Percentiles rank a stretch among this genome's conserved stretches.
These are phyloP conservation scores for Pseudoneurospora amorphoporcata DNA, from an alignment of 495 filamentous ascomycete species.

Conservation along the genomic window DNA sequence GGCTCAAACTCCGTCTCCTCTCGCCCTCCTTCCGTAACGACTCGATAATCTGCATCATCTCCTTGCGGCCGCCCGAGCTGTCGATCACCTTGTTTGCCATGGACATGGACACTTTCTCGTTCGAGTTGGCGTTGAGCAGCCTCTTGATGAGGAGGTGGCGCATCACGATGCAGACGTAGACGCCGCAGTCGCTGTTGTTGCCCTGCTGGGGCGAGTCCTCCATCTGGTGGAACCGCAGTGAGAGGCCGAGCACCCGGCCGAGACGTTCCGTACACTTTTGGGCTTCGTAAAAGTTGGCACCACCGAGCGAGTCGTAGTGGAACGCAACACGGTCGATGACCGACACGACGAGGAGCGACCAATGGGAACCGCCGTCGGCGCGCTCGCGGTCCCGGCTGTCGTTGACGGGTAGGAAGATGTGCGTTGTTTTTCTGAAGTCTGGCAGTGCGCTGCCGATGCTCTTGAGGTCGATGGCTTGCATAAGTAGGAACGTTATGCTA, in stretches of 20 bases:
- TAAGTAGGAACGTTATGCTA: conserved; percentile 86
- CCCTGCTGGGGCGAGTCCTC: conserved; percentile 84
- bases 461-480: conserved; percentile 67
- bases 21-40: conserved; percentile 73
- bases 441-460: conserved; percentile 66
- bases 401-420: conserved; percentile 96
- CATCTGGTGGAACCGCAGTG: conserved; percentile 62
- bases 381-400: conserved; percentile 65
- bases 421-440: conserved; percentile 70
- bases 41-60: conserved; percentile 83
- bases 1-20: conserved; percentile 41
- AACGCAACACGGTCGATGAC: conserved; percentile 85
- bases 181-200: conserved; percentile 87
- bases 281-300: conserved; percentile 66
- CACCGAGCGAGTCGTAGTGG: conserved; percentile 87
- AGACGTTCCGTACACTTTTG: conserved; percentile 54
- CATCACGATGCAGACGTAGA: conserved; percentile 94
- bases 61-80: conserved; percentile 63
- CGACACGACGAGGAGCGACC: conserved; percentile 86
- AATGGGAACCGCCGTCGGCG: conserved; percentile 86
- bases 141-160: conserved; percentile 73
- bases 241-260: conserved; percentile 52
- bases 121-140: conserved; percentile 63
- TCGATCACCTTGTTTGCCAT: conserved; percentile 73
- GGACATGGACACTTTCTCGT: conserved; percentile 85